phyloP scores from a whole-genome alignment of 1,284 basidiomycete genomes.

The Leccinum subrobustum region DNA sequence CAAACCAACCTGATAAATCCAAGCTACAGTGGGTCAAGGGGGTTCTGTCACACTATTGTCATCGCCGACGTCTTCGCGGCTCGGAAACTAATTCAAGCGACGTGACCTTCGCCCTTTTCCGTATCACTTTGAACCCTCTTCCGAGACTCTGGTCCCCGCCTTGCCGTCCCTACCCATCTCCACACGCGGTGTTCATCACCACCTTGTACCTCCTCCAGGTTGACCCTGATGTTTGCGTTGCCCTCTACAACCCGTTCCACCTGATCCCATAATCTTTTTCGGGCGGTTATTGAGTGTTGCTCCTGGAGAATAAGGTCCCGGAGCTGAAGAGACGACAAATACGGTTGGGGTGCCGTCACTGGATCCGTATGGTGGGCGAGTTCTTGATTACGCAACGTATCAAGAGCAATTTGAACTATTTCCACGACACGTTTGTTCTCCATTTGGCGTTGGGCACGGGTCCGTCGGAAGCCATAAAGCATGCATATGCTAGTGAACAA shows the following conservation, averaged over 20 bases:
- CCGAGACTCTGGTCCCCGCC: slow-evolving; percentile 35
- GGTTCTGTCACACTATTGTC: slow-evolving; percentile 19
- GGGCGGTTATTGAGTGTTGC: slow-evolving; percentile 68
- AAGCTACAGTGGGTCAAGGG: slow-evolving; percentile 27
- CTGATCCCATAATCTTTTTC: slow-evolving; percentile 79
- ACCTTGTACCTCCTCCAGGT: slow-evolving; percentile 84
- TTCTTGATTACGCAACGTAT: slow-evolving; percentile 85
- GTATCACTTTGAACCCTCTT: slow-evolving; percentile 33
- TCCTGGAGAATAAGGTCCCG: slow-evolving; percentile 87
- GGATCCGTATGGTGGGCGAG: slow-evolving; percentile 85
- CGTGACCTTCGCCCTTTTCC: slow-evolving; percentile 30
- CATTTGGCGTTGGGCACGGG: slow-evolving; percentile 51
- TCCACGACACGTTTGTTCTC: slow-evolving; percentile 73
- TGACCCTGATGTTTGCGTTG: slow-evolving; percentile 91
- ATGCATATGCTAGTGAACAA: slow-evolving; percentile 36
- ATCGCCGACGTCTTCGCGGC: slow-evolving; percentile 12
- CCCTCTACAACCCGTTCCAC: slow-evolving; percentile 90
- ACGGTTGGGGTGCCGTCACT: slow-evolving; percentile 73
- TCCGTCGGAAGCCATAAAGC: slow-evolving; percentile 39
- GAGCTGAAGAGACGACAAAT: slow-evolving; percentile 86
- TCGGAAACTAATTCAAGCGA: slow-evolving; percentile 24
- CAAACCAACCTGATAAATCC: slow-evolving; percentile 12
- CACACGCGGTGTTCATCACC: slow-evolving; percentile 87
- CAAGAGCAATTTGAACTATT: slow-evolving; percentile 79
- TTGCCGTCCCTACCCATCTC: slow-evolving; percentile 73